Base-by-base conservation (phyloP, 2,329 filamentous ascomycete species). In the Xylaria sp. region DNA sequence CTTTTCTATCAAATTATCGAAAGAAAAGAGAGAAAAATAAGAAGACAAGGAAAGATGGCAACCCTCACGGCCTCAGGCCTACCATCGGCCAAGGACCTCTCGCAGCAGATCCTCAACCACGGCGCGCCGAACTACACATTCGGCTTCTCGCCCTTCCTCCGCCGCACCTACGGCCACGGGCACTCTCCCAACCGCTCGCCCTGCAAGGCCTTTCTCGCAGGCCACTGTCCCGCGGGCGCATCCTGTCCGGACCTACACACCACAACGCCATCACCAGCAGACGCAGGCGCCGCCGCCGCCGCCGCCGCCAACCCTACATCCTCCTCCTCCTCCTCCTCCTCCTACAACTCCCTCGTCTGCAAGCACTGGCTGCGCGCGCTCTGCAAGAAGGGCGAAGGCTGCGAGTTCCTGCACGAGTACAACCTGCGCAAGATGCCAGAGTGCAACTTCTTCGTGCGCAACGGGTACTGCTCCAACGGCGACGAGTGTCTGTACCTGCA, bases 381-480 rank as follows among this genome's bases (percentile, higher is more conserved):
- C 23, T 99, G 96, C 86, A 99, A 99, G 80, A 98, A 98, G 82
- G 96, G 95, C 76, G 92, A 98, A 78, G 89, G 90, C 74, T 99
- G 96, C 89, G 96, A 99, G 84, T 99, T 98, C 77, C 86, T 98
- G 58, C 96, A 99, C 86, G 96, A 98, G 82, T 99, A 98, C 85
- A 98, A 99, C 82, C 88, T 99, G 74, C 91, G 96, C 72, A 94
- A 96, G 81, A 98, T 98, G 93, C 94, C 96, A 71, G 96, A 98
- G 83, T 99, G 96, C 83, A 97, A 97, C 78, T 97, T 97, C 82
- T 98, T 95, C 82, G 91, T 94, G 66, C 89, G 94, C 69, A 97
- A 96, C 78, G 93, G 93, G 65, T 98, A 97, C 80, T 99, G 96
- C 83, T 93, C 92, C 71, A 97, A 98, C 82, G 96, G 95, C 73